A percentile compares a stretch with the other conserved stretches of the same genome.
These are phyloP conservation scores for Exophiala viscosa DNA, from an alignment of 2,329 filamentous ascomycete species.

Conservation along the genomic window DNA sequence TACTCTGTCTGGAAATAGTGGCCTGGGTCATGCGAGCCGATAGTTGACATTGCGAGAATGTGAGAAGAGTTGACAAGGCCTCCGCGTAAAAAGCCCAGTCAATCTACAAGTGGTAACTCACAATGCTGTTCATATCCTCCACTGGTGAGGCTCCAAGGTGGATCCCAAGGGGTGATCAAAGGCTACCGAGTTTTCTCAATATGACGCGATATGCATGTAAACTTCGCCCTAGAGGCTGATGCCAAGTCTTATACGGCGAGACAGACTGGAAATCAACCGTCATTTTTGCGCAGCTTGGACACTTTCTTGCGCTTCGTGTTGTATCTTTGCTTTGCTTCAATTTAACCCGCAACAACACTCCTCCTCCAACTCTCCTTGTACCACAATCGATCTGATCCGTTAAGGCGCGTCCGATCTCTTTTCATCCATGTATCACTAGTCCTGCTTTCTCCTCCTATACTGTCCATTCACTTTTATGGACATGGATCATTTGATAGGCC, in stretches of 20 bases:
- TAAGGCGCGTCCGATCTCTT: not conserved
- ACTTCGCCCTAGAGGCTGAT: no score
- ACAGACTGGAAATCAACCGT: no score
- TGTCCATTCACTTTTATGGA: slow-evolving; percentile 39
- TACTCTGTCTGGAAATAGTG: slow-evolving; percentile 94
- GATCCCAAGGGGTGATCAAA: no score
- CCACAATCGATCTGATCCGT: not conserved
- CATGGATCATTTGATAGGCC: slow-evolving; percentile 54
- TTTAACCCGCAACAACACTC: not conserved
- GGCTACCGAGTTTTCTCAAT: no score
- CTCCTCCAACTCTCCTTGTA: slow-evolving; percentile 1
- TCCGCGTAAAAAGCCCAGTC: slow-evolving; percentile 28
- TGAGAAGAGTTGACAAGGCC: slow-evolving; percentile 2
- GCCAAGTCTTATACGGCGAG: no score
- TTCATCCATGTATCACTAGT: slow-evolving; percentile 25
- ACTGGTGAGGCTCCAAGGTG: no score
- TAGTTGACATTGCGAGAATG: no score
- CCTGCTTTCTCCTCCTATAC: slow-evolving; percentile 27
- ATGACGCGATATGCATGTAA: no score
- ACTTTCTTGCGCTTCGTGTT: no score
- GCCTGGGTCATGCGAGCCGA: slow-evolving; percentile 55
- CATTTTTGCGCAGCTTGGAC: no score
- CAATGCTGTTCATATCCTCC: no score
- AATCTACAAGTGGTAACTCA: no score
- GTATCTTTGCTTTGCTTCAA: not conserved